Base-by-base conservation (phyloP, 441 rosid genomes). In the Jatropha podagrica region DNA sequence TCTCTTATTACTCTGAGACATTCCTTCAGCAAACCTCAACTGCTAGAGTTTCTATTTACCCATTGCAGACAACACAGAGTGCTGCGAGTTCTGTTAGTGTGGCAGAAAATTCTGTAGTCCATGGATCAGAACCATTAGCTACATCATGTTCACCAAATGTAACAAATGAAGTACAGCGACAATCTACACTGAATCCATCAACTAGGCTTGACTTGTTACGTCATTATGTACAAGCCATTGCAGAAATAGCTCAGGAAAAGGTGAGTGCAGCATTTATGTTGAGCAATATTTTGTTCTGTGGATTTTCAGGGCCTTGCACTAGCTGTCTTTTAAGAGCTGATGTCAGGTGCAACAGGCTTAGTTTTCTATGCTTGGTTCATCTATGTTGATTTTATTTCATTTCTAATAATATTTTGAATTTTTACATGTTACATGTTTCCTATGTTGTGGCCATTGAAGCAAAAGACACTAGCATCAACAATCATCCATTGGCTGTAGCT, bases 171-270 rank as follows among this genome's bases (percentile, higher is more conserved):
- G 83, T 85, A 72, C 89, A 87, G 76, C 80, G 86, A 71, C 85
- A 82, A 51, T 77, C 88, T 20, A 74, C 79, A 6, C 73, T 82
- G 74, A 86, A 86, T 82, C 94, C 90, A 52, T 89, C 95, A 69
- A 80, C 85, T 46, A 88, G 82, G 81, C 91, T 91, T 59, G 86
- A 79, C 56, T 73, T 88, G 73, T 78, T 93, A 73, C 85, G 79
- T 79, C 88, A 83, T 79, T 93, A 86, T 79, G 86, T 85, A 11
- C 75, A 73, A 77, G 87, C 83, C 71, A 86, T 90, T 67, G 72
- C 88, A 38, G 89, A 88, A 77, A 51, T 93, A 70, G 91, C 89
- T 52, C 80, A 81, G 62, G 93, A 86, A 76, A 86, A 91, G 94
- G 96, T 87, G 78, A 76, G 59, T 68, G 73, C 49, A 14, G 49